Conservation (phyloP, 495 filamentous ascomycete species). For the Annulohypoxylon maeteangense region DNA sequence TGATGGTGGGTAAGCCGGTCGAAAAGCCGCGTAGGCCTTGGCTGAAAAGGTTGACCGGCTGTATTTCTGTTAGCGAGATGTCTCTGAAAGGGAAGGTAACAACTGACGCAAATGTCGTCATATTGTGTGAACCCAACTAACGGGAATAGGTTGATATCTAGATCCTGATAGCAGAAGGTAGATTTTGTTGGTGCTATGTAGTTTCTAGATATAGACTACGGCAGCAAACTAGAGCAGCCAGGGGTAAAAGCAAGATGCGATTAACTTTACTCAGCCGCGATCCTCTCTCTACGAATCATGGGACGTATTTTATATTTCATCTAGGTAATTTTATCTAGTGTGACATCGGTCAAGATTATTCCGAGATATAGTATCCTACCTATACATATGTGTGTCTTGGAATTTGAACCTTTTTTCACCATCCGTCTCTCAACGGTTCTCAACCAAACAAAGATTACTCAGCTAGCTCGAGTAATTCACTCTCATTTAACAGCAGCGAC, state of each 20-base stretch:
- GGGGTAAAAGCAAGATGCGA: constrained; percentile 12
- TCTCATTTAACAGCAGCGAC: constrained; percentile 29
- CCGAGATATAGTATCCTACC: constrained; percentile 12
- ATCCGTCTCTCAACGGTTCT: constrained; percentile 31
- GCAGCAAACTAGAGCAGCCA: constrained; percentile 5
- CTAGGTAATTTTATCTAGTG: constrained; percentile 21
- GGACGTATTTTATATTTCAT: not conserved
- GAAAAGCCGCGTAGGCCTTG: constrained; percentile 68
- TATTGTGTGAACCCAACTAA: constrained; percentile 34
- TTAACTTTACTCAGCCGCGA: constrained; percentile 30
- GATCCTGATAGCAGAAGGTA: constrained; percentile 6
- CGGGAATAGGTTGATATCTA: constrained; percentile 30
- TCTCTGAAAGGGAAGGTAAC: constrained; percentile 35
- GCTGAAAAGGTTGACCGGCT: constrained; percentile 62
- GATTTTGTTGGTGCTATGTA: constrained; percentile 25
- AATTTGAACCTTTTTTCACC: not conserved
- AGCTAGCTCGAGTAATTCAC: constrained; percentile 5
- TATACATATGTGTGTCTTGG: constrained; percentile 14
- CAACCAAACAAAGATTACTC: constrained; percentile 33
- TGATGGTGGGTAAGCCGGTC: constrained; percentile 67
- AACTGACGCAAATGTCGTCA: constrained; percentile 62
- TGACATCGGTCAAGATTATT: constrained; percentile 22
- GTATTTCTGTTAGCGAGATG: constrained; percentile 50
- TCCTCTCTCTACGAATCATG: constrained; percentile 15
- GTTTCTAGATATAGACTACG: constrained; percentile 6